phyloP scores from a whole-genome alignment of 371 early-diverging fungal species.

The Lichtheimia ramosa region DNA sequence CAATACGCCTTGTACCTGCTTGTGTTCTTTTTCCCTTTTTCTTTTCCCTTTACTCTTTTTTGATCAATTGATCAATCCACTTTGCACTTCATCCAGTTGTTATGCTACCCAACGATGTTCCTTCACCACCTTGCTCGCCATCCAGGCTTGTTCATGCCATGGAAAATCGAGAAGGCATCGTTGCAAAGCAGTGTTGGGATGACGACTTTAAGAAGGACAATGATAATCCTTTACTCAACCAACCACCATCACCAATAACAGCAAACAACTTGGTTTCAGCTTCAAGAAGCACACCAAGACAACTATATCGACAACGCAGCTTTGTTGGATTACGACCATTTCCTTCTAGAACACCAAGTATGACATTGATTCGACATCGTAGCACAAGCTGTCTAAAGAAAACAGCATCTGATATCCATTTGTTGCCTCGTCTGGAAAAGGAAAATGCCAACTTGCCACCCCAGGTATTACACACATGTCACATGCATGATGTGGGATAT shows the following conservation, averaged over 20 bases:
- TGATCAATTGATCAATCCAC: too few species aligned
- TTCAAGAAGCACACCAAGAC: neutral
- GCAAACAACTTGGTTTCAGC: neutral
- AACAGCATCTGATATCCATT: conserved; percentile 22
- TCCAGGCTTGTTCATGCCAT: neutral
- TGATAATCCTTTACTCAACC: neutral
- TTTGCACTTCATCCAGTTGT: too few species aligned
- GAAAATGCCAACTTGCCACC: conserved; percentile 42
- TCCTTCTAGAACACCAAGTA: neutral
- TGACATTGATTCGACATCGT: neutral
- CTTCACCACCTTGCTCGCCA: neutral
- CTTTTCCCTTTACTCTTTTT: too few species aligned
- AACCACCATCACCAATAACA: neutral
- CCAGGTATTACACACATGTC: conserved; percentile 20
- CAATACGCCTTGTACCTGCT: too few species aligned
- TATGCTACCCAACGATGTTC: conserved; percentile 1
- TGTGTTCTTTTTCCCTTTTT: too few species aligned
- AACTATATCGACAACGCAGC: neutral
- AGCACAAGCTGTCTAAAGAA: neutral
- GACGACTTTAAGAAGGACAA: too few species aligned
- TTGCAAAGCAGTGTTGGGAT: neutral
- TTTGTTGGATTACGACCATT: neutral
- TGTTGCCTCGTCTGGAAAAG: conserved; percentile 43
- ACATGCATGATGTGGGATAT: neutral
- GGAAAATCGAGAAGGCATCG: neutral